These are phyloP conservation scores for Annulohypoxylon truncatum DNA, from an alignment of 2,329 filamentous ascomycete species.

Conservation along the genomic window DNA sequence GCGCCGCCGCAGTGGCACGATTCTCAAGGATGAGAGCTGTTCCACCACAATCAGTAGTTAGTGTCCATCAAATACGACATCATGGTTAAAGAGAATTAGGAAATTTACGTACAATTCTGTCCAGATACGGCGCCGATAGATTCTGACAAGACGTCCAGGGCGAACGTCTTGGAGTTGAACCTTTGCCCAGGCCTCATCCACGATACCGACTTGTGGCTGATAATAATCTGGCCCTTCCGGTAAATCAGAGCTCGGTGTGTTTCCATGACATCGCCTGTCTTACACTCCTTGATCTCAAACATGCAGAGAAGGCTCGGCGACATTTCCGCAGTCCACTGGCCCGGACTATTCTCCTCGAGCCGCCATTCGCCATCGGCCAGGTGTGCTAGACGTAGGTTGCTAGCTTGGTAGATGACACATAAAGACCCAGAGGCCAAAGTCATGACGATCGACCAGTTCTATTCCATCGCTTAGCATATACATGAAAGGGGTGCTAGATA, in stretches of 20 bases:
- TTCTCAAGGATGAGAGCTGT: conserved; percentile 3
- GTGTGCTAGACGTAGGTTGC: not conserved
- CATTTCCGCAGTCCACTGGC: not conserved
- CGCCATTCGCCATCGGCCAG: not conserved
- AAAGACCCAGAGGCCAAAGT: not conserved
- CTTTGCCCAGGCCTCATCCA: not conserved
- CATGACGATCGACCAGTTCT: conserved; percentile 8
- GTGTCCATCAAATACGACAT: not conserved
- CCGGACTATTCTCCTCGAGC: not conserved
- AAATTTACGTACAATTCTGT: not conserved
- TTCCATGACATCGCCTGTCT: not conserved
- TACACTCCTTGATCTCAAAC: not conserved
- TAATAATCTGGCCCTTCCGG: not conserved
- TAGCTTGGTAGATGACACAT: not conserved
- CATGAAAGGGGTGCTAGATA: not conserved
- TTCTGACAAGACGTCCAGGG: not conserved
- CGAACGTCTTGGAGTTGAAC: conserved; percentile 2
- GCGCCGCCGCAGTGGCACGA: not conserved
- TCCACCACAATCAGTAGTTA: not conserved
- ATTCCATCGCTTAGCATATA: not conserved
- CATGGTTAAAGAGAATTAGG: not conserved
- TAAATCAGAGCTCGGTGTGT: not conserved
- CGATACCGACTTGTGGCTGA: not conserved
- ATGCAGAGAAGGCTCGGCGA: conserved; percentile 4
- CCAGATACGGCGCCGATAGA: not conserved